A percentile compares a stretch with the other conserved stretches of the same genome.
These are phyloP conservation scores for Hypoxylon rickii DNA, from an alignment of 495 filamentous ascomycete species.

Conservation along the genomic window DNA sequence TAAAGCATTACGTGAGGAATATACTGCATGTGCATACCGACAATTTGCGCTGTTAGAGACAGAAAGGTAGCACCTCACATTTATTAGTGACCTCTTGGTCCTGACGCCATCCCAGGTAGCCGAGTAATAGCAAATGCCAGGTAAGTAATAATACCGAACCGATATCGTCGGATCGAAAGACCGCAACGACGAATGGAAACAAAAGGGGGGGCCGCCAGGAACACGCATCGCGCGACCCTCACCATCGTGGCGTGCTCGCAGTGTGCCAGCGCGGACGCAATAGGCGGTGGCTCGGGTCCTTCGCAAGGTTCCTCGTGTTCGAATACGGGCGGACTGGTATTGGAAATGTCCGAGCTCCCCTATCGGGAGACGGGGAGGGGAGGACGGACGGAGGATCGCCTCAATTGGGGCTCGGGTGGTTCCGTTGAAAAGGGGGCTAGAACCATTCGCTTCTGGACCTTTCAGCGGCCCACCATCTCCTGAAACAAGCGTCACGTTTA, in stretches of 20 bases:
- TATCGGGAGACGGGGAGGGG: slow-evolving; percentile 2
- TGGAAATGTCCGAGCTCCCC: slow-evolving; percentile 15
- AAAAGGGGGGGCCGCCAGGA: no score
- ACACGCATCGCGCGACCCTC: slow-evolving; percentile 1
- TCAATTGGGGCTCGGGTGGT: slow-evolving; percentile 17
- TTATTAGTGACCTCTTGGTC: no score
- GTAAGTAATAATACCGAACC: no score
- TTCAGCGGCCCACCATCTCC: slow-evolving; percentile 5
- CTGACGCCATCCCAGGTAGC: no score
- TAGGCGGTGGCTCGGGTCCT: no score
- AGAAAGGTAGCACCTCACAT: no score
- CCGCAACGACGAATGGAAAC: no score
- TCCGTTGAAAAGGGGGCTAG: slow-evolving; percentile 14
- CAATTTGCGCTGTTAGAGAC: no score
- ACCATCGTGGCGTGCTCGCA: slow-evolving; percentile 9
- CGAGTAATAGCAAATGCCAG: no score
- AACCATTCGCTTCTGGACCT: slow-evolving; percentile 8
- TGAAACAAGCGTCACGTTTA: slow-evolving; percentile 27
- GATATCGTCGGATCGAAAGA: no score
- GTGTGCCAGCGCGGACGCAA: background rate
- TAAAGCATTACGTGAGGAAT: background rate
- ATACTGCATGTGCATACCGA: background rate
- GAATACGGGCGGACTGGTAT: slow-evolving; percentile 4
- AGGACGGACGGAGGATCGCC: slow-evolving; percentile 16
- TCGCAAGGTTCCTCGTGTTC: slow-evolving; percentile 33